Evolutionary conservation across 1,284 basidiomycete species (phyloP).

Genomic region (Marasmius tenuissimus): DNA sequence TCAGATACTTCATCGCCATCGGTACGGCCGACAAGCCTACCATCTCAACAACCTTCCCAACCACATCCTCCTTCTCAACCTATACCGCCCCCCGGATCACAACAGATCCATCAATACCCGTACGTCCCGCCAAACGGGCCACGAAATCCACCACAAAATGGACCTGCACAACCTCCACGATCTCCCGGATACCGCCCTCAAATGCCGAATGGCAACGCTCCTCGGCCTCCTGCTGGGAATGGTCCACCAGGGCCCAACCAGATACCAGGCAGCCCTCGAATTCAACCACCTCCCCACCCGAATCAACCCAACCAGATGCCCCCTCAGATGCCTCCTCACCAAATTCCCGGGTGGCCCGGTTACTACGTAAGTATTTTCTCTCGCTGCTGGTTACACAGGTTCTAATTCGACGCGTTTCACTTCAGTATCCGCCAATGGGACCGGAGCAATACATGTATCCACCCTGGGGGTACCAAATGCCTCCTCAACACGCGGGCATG

Average conservation of each 20-base stretch:
- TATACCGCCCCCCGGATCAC: background rate
- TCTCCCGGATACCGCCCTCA: constrained; percentile 65
- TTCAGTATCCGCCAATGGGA: constrained; percentile 22
- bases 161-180: constrained; percentile 49
- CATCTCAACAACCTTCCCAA: constrained; percentile 37
- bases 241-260: constrained; percentile 47
- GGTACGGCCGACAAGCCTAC: constrained; percentile 45
- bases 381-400: background rate
- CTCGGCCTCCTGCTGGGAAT: constrained; percentile 54
- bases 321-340: constrained; percentile 37
- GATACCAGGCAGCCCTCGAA: constrained; percentile 60
- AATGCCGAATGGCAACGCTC: constrained; percentile 60
- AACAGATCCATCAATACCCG: constrained; percentile 2
- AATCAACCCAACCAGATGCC: constrained; percentile 50
- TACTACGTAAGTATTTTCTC: constrained; percentile 40
- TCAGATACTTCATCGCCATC: constrained; percentile 41
- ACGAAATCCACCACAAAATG: constrained; percentile 32
- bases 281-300: constrained; percentile 47
- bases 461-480: constrained; percentile 24
- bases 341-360: constrained; percentile 28
- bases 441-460: constrained; percentile 20
- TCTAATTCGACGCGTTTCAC: background rate
- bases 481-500: constrained; percentile 20
- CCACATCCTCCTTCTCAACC: constrained; percentile 10
- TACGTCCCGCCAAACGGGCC: constrained; percentile 24